These are phyloP conservation scores for Spathaspora sp. DNA, from an alignment of 805 yeast genomes.

Conservation along the genomic window DNA sequence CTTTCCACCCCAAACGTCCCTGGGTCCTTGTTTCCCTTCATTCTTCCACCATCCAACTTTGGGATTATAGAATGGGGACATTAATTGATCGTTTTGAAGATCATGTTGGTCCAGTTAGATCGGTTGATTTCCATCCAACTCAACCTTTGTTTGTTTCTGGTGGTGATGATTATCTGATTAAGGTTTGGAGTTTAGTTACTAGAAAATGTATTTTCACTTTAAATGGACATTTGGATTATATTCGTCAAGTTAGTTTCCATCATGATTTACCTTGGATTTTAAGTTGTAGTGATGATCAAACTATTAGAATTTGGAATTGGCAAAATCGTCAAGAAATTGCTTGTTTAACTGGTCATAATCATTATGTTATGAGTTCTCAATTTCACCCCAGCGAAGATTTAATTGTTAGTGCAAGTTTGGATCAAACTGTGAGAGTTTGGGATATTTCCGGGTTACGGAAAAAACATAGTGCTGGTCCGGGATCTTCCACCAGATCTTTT, in stretches of 20 bases:
- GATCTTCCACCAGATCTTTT: conserved; percentile 41
- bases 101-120: conserved; percentile 97
- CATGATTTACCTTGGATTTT: conserved; percentile 96
- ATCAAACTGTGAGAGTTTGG: conserved; percentile 99
- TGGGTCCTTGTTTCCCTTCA: conserved; percentile 95
- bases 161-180: conserved; percentile 93
- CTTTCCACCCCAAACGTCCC: conserved; percentile 93
- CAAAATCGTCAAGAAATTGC: conserved; percentile 97
- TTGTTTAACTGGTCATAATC: conserved; percentile 95
- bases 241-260: conserved; percentile 92
- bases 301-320: conserved; percentile 99
- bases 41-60: conserved; percentile 96
- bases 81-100: conserved; percentile 94
- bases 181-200: conserved; percentile 93
- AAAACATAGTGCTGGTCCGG: conserved; percentile 78
- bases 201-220: conserved; percentile 89
- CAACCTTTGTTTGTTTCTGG: conserved; percentile 97
- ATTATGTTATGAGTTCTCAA: conserved; percentile 96
- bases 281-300: conserved; percentile 95
- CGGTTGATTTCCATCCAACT: conserved; percentile 94
- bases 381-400: conserved; percentile 95
- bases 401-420: conserved; percentile 92
- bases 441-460: conserved; percentile 93
- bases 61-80: conserved; percentile 99
- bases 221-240: conserved; percentile 91